phyloP scores from a whole-genome alignment of 306 rosid species.

The Ammopiptanthus mongolicus region DNA sequence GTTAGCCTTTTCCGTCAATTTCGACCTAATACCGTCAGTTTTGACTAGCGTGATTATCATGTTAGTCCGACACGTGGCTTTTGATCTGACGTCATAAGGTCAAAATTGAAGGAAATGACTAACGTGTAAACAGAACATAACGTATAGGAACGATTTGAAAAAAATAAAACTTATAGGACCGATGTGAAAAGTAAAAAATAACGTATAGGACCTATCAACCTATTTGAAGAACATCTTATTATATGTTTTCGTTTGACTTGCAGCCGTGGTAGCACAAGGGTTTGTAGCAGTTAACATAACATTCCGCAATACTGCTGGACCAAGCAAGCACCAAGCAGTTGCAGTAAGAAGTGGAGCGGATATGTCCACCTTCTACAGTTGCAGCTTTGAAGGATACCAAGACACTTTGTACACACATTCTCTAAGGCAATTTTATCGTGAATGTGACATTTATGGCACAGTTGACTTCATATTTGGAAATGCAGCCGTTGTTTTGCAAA shows the following conservation, averaged over 20 bases:
- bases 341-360: constrained; percentile 74
- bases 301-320: constrained; percentile 73
- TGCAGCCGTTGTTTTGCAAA: constrained; percentile 62
- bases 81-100: no score
- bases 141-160: no score
- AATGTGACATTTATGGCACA: constrained; percentile 75
- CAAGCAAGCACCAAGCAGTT: constrained; percentile 73
- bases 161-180: no score
- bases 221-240: neutral
- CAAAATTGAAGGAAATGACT: no score
- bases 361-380: constrained; percentile 57
- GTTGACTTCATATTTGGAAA: constrained; percentile 85
- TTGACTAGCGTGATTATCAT: no score
- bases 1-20: no score
- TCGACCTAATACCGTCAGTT: no score
- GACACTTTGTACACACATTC: constrained; percentile 80
- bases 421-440: constrained; percentile 73
- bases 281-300: constrained; percentile 77
- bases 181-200: no score
- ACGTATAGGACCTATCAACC: no score
- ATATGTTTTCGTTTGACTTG: neutral
- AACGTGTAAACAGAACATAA: no score
- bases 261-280: constrained; percentile 62
- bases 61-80: no score
- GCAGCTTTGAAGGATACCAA: constrained; percentile 84